These are phyloP conservation scores for Eucalyptus tenuipes DNA, from an alignment of 345 rosid genomes.

Conservation along the genomic window DNA sequence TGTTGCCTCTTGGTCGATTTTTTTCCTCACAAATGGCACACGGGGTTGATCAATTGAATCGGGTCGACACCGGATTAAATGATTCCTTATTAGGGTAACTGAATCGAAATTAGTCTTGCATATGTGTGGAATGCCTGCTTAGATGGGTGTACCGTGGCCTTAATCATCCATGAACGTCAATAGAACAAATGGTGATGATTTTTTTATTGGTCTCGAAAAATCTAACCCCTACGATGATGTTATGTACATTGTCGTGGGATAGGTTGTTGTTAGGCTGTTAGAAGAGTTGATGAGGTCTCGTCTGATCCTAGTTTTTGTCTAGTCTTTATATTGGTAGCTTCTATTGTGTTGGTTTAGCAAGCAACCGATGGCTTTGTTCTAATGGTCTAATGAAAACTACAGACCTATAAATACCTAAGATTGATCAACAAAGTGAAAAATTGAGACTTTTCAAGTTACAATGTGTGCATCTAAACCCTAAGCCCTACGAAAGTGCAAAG, in stretches of 20 bases:
- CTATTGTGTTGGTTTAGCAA: no score
- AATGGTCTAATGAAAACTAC: no score
- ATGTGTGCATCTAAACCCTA: no score
- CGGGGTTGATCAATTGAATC: not conserved
- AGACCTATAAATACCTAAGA: accelerated
- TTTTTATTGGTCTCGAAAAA: accelerated
- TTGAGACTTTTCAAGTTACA: accelerated
- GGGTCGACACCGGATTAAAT: accelerated
- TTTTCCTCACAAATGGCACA: not conserved
- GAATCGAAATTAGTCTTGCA: not conserved
- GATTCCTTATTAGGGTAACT: not conserved
- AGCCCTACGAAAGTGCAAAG: no score
- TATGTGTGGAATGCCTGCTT: not conserved
- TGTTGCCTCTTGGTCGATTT: accelerated
- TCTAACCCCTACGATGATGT: no score
- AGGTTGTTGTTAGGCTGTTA: not conserved
- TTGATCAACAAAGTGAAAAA: no score
- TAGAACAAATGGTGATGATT: not conserved
- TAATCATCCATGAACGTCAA: not conserved
- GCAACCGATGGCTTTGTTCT: no score
- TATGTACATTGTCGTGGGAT: accelerated
- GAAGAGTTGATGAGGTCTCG: not conserved
- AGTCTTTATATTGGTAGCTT: no score
- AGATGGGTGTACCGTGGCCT: not conserved
- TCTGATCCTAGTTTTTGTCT: no score